A percentile compares a stretch with the other conserved stretches of the same genome.
phyloP scores from a whole-genome alignment of 2,329 filamentous ascomycete species.

The Botryotinia narcissicola region DNA sequence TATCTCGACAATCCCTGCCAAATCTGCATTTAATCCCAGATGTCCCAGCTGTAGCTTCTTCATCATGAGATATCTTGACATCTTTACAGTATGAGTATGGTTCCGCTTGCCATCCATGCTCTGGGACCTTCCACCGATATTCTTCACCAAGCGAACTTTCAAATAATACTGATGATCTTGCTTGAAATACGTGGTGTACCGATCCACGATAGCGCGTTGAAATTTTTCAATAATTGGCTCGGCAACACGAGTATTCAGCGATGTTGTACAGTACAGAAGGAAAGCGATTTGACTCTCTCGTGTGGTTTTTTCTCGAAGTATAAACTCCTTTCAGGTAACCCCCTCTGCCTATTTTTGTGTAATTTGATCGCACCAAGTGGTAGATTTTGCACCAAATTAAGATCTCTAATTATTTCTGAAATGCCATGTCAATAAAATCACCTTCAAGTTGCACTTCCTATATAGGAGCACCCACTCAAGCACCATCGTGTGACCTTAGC shows the following conservation, averaged over 20 bases:
- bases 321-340: not conserved
- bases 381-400: not conserved
- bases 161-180: not conserved
- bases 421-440: not conserved
- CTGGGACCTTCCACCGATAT: not conserved
- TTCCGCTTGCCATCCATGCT: not conserved
- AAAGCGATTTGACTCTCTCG: not conserved
- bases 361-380: too few species aligned
- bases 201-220: too few species aligned
- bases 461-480: not conserved
- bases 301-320: not conserved
- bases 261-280: not conserved
- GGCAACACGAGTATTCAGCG: not conserved
- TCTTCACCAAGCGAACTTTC: not conserved
- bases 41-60: not conserved
- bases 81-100: not conserved
- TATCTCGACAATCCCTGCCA: not conserved
- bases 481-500: not conserved
- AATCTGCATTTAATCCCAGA: not conserved
- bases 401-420: not conserved
- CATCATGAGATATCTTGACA: not conserved
- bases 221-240: not conserved
- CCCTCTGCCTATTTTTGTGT: not conserved
- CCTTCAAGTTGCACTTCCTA: not conserved
- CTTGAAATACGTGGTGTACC: not conserved